Conservation (phyloP, 208 protist species). For the Trypanosoma brucei region DNA sequence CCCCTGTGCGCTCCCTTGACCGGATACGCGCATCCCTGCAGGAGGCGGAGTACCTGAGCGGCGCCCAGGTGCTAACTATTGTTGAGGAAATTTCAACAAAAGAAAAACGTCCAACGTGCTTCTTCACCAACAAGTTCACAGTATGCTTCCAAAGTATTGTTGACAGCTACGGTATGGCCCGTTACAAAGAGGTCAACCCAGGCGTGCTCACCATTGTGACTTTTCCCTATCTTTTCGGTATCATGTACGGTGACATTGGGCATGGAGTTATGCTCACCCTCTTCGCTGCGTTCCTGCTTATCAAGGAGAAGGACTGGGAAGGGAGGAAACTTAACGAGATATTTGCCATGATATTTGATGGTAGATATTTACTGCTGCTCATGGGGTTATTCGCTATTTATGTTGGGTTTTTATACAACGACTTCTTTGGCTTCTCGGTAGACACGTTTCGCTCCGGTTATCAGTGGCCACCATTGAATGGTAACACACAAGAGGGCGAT, state of each 20-base stretch:
- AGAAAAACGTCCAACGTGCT: conserved; percentile 96
- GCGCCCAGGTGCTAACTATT: conserved; percentile 90
- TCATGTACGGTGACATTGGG: conserved; percentile 99
- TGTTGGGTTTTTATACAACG: conserved; percentile 97
- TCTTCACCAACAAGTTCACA: conserved; percentile 97
- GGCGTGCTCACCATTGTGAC: conserved; percentile 96
- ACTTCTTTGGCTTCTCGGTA: conserved; percentile 82
- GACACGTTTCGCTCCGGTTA: conserved; percentile 85
- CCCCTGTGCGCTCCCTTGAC: conserved; percentile 67
- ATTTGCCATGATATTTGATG: conserved; percentile 82
- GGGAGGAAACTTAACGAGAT: conserved; percentile 88
- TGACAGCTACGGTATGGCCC: conserved; percentile 96
- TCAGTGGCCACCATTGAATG: conserved; percentile 36
- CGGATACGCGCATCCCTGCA: conserved; percentile 70
- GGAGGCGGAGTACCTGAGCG: conserved; percentile 69
- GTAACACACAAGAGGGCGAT: conserved; percentile 34
- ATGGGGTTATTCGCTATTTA: conserved; percentile 97
- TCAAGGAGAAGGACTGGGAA: conserved; percentile 84
- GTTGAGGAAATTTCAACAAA: conserved; percentile 86
- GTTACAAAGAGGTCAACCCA: conserved; percentile 92
- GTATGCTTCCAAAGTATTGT: conserved; percentile 96
- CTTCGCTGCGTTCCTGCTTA: conserved; percentile 74
- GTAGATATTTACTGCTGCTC: conserved; percentile 94
- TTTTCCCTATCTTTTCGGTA: conserved; percentile 99
- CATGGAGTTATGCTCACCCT: conserved; percentile 95